These are phyloP conservation scores for Cryphonectria nitschkei DNA, from an alignment of 2,329 filamentous ascomycete genomes.

Conservation along the genomic window DNA sequence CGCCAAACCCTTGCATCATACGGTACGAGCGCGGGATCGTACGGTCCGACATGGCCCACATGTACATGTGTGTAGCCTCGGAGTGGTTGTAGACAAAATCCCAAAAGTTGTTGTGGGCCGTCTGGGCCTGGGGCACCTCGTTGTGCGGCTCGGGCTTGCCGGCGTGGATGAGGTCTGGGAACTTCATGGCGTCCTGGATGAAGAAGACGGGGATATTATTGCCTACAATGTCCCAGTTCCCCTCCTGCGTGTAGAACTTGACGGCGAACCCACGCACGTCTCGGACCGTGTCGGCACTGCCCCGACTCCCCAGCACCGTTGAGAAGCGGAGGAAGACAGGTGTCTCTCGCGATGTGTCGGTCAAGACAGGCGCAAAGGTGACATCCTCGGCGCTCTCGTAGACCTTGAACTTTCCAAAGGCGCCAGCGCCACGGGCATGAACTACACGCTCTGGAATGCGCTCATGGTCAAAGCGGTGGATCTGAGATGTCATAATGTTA, in stretches of 20 bases:
- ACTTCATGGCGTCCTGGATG: slow-evolving; percentile 76
- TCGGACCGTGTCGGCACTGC: slow-evolving; percentile 80
- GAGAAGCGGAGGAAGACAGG: slow-evolving; percentile 76
- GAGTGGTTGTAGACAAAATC: slow-evolving; percentile 71
- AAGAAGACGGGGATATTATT: slow-evolving; percentile 80
- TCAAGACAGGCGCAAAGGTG: slow-evolving; percentile 65
- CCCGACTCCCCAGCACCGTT: slow-evolving; percentile 74
- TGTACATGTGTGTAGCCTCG: slow-evolving; percentile 77
- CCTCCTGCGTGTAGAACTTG: slow-evolving; percentile 78
- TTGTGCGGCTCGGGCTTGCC: slow-evolving; percentile 72
- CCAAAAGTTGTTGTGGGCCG: slow-evolving; percentile 77
- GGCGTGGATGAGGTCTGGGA: slow-evolving; percentile 66
- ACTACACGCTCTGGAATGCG: slow-evolving; percentile 42
- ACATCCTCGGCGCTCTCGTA: slow-evolving; percentile 66
- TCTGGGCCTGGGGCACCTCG: slow-evolving; percentile 72
- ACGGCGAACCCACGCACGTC: slow-evolving; percentile 81
- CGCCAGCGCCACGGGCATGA: slow-evolving; percentile 39
- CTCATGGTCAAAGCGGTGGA: slow-evolving; percentile 73
- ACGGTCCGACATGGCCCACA: slow-evolving; percentile 79
- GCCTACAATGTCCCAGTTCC: slow-evolving; percentile 75
- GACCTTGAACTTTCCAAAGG: slow-evolving; percentile 62
- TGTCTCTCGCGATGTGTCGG: slow-evolving; percentile 64
- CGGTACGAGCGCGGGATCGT: slow-evolving; percentile 74
- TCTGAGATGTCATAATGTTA: slow-evolving; percentile 45
- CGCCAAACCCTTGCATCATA: slow-evolving; percentile 87